A percentile compares a stretch with the other conserved stretches of the same genome.
phyloP scores from a whole-genome alignment of 331 rosid species.

The Pyracantha coccinea region DNA sequence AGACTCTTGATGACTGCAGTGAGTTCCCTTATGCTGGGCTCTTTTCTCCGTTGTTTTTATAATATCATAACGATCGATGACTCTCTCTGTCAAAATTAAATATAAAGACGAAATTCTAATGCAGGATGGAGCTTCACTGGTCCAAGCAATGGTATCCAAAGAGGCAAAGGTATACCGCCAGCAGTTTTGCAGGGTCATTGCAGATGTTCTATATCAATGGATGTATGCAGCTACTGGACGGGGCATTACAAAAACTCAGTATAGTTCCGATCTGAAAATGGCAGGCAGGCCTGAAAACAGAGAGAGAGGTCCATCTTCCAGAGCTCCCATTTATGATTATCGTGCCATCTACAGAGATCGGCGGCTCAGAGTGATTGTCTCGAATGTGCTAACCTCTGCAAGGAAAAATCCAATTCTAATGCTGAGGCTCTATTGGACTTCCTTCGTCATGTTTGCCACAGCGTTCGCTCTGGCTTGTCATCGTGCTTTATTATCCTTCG shows the following conservation, averaged over 20 bases:
- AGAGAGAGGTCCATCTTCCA: constrained; percentile 41
- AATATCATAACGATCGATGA: too few relatives aligned
- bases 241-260: constrained; percentile 27
- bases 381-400: constrained; percentile 47
- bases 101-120: constrained; percentile 4
- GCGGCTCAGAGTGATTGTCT: constrained; percentile 66
- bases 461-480: constrained; percentile 78
- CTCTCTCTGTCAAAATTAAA: constrained; percentile 17
- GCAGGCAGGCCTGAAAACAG: constrained; percentile 36
- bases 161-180: constrained; percentile 61
- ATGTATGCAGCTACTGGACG: constrained; percentile 36
- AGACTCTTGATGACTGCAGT: constrained; percentile 96
- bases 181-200: constrained; percentile 52
- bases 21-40: constrained; percentile 31
- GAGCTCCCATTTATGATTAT: constrained; percentile 34
- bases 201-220: constrained; percentile 60
- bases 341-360: constrained; percentile 51
- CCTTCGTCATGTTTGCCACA: constrained; percentile 37
- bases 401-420: constrained; percentile 47
- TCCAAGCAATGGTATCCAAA: constrained; percentile 69
- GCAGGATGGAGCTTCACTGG: constrained; percentile 82
- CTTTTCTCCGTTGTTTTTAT: not conserved
- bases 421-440: constrained; percentile 65
- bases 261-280: constrained; percentile 25
- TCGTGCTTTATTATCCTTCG: constrained; percentile 39